Conservation (phyloP, 768 basidiomycete species). For the Mycena chlorophos region DNA sequence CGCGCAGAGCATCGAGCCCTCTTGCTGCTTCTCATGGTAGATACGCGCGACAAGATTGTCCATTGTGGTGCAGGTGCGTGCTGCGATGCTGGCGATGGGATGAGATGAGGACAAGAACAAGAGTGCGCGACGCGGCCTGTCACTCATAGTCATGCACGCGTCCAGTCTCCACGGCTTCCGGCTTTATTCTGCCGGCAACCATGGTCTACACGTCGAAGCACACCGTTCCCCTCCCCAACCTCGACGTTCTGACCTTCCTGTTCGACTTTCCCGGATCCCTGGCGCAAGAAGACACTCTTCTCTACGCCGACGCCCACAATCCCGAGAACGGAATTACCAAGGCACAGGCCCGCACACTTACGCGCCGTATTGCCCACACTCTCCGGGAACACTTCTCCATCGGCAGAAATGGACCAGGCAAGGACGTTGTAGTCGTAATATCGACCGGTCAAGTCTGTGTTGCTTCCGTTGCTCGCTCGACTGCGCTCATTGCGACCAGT, state of each 20-base stretch:
- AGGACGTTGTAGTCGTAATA: constrained; percentile 14
- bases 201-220: constrained; percentile 10
- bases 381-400: constrained; percentile 16
- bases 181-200: no score
- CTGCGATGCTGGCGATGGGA: no score
- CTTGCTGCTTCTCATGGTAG: constrained; percentile 78
- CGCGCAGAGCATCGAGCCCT: constrained; percentile 82
- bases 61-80: no score
- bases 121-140: neutral
- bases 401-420: constrained; percentile 9
- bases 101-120: no score
- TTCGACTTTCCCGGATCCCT: constrained; percentile 4
- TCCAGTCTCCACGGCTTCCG: no score
- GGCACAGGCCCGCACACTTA: constrained; percentile 7
- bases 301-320: constrained; percentile 16
- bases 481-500: neutral
- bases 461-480: neutral
- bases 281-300: constrained; percentile 5
- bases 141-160: neutral
- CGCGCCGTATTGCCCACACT: constrained; percentile 13
- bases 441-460: constrained; percentile 15
- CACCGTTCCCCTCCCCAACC: constrained; percentile 1
- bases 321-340: constrained; percentile 13
- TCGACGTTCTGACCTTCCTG: constrained; percentile 13
- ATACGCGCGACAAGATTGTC: constrained; percentile 56